Percentiles rank a stretch among this genome's conserved stretches.
Evolutionary conservation across 192 early-diverging fungal species (phyloP).

Genomic region (Backusella circina): DNA sequence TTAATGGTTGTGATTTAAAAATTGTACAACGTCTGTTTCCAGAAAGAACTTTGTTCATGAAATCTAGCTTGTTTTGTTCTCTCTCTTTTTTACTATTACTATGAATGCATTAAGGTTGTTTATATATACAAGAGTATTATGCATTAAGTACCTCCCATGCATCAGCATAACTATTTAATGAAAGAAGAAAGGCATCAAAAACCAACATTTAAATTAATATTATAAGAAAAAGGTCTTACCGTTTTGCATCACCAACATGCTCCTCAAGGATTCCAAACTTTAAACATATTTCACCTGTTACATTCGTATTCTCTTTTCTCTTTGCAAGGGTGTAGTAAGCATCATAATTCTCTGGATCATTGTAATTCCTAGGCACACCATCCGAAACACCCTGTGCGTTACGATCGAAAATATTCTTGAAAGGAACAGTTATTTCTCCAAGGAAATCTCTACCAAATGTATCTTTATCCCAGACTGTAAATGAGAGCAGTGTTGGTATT

Average conservation of each 20-base stretch:
- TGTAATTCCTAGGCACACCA: conserved; percentile 18
- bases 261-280: conserved; percentile 28
- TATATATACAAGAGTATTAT: neutral
- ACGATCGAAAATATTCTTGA: conserved; percentile 31
- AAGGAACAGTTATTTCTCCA: conserved; percentile 54
- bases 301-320: conserved; percentile 19
- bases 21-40: neutral
- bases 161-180: neutral
- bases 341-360: conserved; percentile 21
- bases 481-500: conserved; percentile 27
- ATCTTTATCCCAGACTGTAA: conserved; percentile 73
- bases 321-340: conserved; percentile 9
- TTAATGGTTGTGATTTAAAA: neutral
- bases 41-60: neutral
- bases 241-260: neutral
- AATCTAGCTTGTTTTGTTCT: neutral
- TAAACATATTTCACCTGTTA: conserved; percentile 17
- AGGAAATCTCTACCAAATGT: conserved; percentile 57
- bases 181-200: neutral
- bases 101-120: neutral
- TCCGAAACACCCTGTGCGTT: conserved; percentile 9
- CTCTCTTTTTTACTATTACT: neutral
- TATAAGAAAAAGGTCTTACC: conserved; percentile 1
- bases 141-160: neutral
- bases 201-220: neutral